These are phyloP conservation scores for Lactarius vividus DNA, from an alignment of 768 basidiomycete species.

Conservation along the genomic window DNA sequence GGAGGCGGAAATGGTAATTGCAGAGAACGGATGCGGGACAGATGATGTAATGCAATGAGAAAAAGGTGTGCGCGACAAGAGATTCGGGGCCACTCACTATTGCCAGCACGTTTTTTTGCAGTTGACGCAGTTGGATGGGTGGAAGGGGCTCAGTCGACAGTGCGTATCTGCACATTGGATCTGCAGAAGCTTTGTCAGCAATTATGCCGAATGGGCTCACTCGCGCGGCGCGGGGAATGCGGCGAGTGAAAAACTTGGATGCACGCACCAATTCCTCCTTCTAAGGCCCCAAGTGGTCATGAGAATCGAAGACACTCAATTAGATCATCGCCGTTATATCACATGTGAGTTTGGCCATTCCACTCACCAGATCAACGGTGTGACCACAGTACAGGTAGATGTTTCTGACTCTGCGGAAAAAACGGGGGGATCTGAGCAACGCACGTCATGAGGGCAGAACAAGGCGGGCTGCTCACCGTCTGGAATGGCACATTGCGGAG, in stretches of 20 bases:
- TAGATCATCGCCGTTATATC: slow-evolving; percentile 1
- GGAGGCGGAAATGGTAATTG: neutral
- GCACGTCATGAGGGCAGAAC: too few species aligned
- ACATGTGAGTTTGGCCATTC: neutral
- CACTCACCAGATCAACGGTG: slow-evolving; percentile 20
- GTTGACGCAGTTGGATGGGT: slow-evolving; percentile 20
- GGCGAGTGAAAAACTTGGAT: neutral
- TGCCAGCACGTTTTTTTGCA: slow-evolving; percentile 27
- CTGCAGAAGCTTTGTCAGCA: slow-evolving; percentile 1
- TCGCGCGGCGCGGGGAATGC: neutral
- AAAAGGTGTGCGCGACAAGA: neutral
- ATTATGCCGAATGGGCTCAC: neutral
- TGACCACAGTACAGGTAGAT: slow-evolving; percentile 24
- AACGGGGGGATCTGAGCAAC: neutral
- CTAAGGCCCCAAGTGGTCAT: slow-evolving; percentile 1
- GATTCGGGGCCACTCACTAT: slow-evolving; percentile 9
- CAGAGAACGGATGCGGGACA: neutral
- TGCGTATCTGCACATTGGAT: slow-evolving; percentile 23
- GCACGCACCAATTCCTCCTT: slow-evolving; percentile 25
- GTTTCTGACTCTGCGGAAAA: slow-evolving; percentile 17
- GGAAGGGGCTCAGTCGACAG: slow-evolving; percentile 23
- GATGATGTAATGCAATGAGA: too few species aligned
- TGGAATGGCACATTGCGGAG: slow-evolving; percentile 24
- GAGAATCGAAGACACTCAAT: neutral
- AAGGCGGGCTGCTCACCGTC: slow-evolving; percentile 16